Conservation (phyloP, 2,329 filamentous ascomycete genomes). For the Ophiocordyceps unilateralis region DNA sequence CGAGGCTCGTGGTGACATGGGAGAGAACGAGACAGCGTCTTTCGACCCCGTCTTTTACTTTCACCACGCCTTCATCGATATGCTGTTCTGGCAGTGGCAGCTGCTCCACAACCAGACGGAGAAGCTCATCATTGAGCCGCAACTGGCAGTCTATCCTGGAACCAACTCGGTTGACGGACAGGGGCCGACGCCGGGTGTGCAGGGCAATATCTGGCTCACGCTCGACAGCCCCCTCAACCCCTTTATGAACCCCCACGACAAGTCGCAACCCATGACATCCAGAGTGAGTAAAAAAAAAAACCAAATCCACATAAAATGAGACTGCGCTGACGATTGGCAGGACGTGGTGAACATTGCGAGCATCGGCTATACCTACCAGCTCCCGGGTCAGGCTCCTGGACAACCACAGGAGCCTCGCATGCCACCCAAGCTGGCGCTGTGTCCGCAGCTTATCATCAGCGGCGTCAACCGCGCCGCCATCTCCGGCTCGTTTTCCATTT, state of each 20-base stretch:
- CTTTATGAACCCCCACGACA: conserved; percentile 1
- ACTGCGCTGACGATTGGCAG: too few relatives aligned
- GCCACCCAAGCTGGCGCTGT: not conserved
- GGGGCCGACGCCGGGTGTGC: conserved; percentile 2
- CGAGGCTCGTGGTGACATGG: conserved; percentile 16
- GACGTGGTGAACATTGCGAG: conserved; percentile 1
- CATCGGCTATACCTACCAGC: conserved; percentile 7
- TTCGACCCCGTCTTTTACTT: conserved; percentile 17
- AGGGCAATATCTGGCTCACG: conserved; percentile 1
- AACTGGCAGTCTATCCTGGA: conserved; percentile 2
- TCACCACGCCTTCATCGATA: conserved; percentile 14
- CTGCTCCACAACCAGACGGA: conserved; percentile 2
- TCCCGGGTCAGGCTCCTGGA: not conserved
- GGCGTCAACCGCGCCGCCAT: conserved; percentile 7
- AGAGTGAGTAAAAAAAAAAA: not conserved
- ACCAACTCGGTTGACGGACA: conserved; percentile 4
- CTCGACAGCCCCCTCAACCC: conserved; percentile 6
- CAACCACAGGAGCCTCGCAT: not conserved
- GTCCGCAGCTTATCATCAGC: conserved; percentile 2
- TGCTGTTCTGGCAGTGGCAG: conserved; percentile 15
- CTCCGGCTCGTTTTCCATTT: conserved; percentile 9
- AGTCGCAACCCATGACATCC: not conserved
- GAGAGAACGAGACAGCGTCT: conserved; percentile 14
- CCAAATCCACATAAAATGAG: too few relatives aligned
- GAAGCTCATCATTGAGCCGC: conserved; percentile 1